Evolutionary conservation across 2,329 filamentous ascomycete species (phyloP).

Genomic region (Aureobasidium subglaciale): DNA sequence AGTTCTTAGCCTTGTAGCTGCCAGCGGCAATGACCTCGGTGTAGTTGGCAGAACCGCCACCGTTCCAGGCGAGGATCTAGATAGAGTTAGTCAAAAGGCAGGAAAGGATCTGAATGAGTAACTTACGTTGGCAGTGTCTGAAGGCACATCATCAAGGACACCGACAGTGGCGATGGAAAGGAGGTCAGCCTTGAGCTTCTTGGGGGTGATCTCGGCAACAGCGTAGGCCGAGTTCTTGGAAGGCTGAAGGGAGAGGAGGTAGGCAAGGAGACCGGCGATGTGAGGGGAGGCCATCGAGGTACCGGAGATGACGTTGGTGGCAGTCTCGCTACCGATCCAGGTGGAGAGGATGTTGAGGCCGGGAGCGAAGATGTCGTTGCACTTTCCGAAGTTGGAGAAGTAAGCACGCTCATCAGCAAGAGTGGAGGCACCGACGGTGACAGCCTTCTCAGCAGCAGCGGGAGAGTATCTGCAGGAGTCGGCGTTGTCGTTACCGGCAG

Average conservation of each 20-base stretch:
- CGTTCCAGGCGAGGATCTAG: slow-evolving; percentile 91
- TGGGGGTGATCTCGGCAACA: slow-evolving; percentile 80
- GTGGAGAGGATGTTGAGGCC: slow-evolving; percentile 96
- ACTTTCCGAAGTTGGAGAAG: slow-evolving; percentile 99
- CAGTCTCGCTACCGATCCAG: slow-evolving; percentile 95
- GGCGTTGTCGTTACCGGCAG: slow-evolving; percentile 96
- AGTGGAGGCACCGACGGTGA: slow-evolving; percentile 93
- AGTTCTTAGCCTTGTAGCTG: slow-evolving; percentile 54
- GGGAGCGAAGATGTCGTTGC: slow-evolving; percentile 98
- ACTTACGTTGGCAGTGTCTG: slow-evolving; percentile 73
- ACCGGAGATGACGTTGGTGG: slow-evolving; percentile 97
- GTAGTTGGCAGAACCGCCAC: slow-evolving; percentile 90
- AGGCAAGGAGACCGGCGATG: slow-evolving; percentile 91
- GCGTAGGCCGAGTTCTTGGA: slow-evolving; percentile 83
- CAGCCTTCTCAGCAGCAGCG: slow-evolving; percentile 80
- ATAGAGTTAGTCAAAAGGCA: slow-evolving; percentile 22
- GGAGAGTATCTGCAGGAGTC: slow-evolving; percentile 99
- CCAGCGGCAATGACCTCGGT: slow-evolving; percentile 69
- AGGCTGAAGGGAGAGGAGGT: slow-evolving; percentile 95
- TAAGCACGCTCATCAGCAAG: slow-evolving; percentile 94
- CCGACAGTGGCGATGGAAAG: slow-evolving; percentile 74
- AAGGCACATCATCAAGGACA: slow-evolving; percentile 73
- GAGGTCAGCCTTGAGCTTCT: slow-evolving; percentile 86
- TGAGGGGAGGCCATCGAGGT: slow-evolving; percentile 99
- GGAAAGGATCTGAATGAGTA: not conserved